Conservation (phyloP, 805 yeast genomes). For the Candida orba region DNA sequence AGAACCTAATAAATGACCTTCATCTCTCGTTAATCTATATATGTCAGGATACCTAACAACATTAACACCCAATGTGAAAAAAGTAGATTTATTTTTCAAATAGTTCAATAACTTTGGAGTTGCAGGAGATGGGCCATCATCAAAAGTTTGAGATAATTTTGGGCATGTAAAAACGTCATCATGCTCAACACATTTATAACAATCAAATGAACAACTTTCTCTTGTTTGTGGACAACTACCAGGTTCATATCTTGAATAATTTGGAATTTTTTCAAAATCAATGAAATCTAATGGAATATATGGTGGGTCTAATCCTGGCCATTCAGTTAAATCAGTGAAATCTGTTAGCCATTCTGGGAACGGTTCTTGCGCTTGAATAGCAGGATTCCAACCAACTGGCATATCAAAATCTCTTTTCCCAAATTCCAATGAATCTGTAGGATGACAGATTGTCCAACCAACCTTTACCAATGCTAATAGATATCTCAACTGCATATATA, state of each 20-base stretch:
- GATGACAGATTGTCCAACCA: not conserved
- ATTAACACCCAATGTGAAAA: conserved; percentile 80
- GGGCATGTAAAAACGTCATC: conserved; percentile 79
- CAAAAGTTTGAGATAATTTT: conserved; percentile 78
- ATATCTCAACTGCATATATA: not conserved
- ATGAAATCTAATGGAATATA: conserved; percentile 75
- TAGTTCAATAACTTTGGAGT: conserved; percentile 53
- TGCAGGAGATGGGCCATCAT: conserved; percentile 84
- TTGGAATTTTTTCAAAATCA: conserved; percentile 47
- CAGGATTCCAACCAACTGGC: conserved; percentile 24
- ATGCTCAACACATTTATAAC: conserved; percentile 64
- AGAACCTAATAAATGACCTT: conserved; percentile 76
- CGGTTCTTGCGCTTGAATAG: conserved; percentile 30
- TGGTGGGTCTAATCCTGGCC: conserved; percentile 91
- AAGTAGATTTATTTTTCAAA: conserved; percentile 58
- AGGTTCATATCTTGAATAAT: conserved; percentile 39
- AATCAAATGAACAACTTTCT: conserved; percentile 75
- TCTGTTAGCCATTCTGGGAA: conserved; percentile 77
- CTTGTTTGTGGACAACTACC: conserved; percentile 55
- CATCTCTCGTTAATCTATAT: conserved; percentile 44
- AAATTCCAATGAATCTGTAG: not conserved
- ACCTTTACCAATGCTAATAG: not conserved
- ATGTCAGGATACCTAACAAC: conserved; percentile 71
- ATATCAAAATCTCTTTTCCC: conserved; percentile 4
- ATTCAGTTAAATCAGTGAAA: conserved; percentile 61